Conservation (phyloP, 2,329 filamentous ascomycete species). For the Arachnomyces sp. region DNA sequence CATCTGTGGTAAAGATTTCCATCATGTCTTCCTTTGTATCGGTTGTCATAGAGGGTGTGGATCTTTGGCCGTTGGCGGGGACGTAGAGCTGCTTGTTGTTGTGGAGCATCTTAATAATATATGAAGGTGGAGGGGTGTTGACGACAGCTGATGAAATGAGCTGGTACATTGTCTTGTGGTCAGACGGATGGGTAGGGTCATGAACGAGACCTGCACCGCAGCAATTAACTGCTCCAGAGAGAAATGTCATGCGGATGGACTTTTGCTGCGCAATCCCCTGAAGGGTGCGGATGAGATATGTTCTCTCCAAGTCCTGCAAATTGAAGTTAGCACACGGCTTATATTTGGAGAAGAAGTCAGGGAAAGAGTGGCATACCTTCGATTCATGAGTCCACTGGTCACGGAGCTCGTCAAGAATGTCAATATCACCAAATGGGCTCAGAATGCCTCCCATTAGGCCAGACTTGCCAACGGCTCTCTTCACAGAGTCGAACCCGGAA, state of each 20-base stretch:
- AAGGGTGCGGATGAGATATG: conserved; percentile 89
- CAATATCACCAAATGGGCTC: conserved; percentile 93
- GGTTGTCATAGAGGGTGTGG: conserved; percentile 57
- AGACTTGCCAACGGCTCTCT: conserved; percentile 91
- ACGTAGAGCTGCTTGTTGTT: conserved; percentile 89
- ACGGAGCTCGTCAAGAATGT: conserved; percentile 85
- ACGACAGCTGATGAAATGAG: conserved; percentile 90
- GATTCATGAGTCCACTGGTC: conserved; percentile 98
- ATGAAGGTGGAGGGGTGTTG: conserved; percentile 73
- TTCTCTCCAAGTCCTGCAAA: conserved; percentile 75
- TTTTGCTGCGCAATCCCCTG: conserved; percentile 95
- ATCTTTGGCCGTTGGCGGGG: conserved; percentile 73
- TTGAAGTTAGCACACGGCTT: conserved; percentile 2
- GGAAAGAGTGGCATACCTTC: conserved; percentile 49
- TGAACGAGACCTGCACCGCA: conserved; percentile 90
- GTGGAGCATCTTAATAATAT: conserved; percentile 91
- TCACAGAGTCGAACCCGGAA: conserved; percentile 87
- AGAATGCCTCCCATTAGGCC: conserved; percentile 93
- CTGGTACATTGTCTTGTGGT: conserved; percentile 99
- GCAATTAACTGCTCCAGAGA: conserved; percentile 83
- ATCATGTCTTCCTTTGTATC: conserved; percentile 99
- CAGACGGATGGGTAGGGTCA: conserved; percentile 79
- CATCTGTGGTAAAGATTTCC: conserved; percentile 96
- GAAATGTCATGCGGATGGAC: conserved; percentile 90
- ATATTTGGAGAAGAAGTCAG: not conserved